These are phyloP conservation scores for Populus hybrid DNA, from an alignment of 441 rosid genomes.

Conservation along the genomic window DNA sequence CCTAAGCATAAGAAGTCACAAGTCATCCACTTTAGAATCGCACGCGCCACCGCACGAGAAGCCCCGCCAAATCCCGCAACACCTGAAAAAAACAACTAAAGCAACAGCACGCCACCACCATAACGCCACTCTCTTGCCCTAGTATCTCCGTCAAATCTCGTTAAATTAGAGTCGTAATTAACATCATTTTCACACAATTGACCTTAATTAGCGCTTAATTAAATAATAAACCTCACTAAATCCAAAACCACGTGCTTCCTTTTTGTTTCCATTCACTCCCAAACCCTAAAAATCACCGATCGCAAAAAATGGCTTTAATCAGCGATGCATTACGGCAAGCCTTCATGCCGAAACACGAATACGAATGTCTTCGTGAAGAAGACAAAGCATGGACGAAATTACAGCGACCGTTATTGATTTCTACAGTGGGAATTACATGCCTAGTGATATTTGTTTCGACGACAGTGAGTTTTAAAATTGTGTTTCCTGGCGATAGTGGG, in stretches of 20 bases:
- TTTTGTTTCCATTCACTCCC: slow-evolving; percentile 4
- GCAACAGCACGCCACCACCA: neutral
- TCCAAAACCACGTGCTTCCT: neutral
- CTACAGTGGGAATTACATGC: slow-evolving; percentile 34
- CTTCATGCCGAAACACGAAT: slow-evolving; percentile 85
- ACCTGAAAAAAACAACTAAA: neutral
- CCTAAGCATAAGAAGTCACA: neutral
- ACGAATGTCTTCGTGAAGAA: slow-evolving; percentile 72
- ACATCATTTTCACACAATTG: no score
- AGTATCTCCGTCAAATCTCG: no score
- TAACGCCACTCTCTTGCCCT: no score
- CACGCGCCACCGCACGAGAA: neutral
- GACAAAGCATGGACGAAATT: slow-evolving; percentile 76
- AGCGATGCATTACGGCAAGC: slow-evolving; percentile 86
- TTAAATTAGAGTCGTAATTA: no score
- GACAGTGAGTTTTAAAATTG: no score
- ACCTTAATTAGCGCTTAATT: no score
- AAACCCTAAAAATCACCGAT: neutral
- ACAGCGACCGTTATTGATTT: slow-evolving; percentile 51
- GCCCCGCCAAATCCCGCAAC: slow-evolving; percentile 2
- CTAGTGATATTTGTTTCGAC: slow-evolving; percentile 48
- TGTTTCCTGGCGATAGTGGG: no score
- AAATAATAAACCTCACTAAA: neutral
- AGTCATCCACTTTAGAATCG: neutral
- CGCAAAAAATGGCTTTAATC: slow-evolving; percentile 54